These are phyloP conservation scores for Lepiota venenata DNA, from an alignment of 768 basidiomycete species.

Conservation along the genomic window DNA sequence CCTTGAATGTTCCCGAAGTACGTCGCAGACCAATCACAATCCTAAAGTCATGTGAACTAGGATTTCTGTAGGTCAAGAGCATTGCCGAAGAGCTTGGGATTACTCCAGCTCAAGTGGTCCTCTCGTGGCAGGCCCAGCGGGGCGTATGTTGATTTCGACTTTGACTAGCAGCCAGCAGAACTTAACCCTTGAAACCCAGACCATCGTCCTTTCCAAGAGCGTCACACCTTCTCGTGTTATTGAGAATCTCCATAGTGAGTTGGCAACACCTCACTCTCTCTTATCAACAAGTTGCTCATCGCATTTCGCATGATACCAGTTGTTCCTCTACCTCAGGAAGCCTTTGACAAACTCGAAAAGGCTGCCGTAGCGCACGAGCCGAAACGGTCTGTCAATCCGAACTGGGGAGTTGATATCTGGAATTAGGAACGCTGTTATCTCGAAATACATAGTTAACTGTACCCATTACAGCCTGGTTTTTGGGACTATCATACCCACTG, in stretches of 20 bases:
- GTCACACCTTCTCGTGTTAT: slow-evolving; percentile 64
- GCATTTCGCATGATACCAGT: neutral
- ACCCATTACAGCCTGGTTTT: no score
- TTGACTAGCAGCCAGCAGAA: neutral
- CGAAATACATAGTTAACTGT: no score
- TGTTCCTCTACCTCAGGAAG: slow-evolving; percentile 30
- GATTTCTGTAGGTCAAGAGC: slow-evolving; percentile 37
- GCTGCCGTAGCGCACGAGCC: slow-evolving; percentile 55
- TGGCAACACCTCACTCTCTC: neutral
- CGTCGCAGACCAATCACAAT: neutral
- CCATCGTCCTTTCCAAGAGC: slow-evolving; percentile 74
- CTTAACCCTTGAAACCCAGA: slow-evolving; percentile 30
- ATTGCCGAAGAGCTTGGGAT: slow-evolving; percentile 63
- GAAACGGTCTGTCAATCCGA: slow-evolving; percentile 54
- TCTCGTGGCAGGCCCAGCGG: slow-evolving; percentile 76
- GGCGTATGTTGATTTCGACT: slow-evolving; percentile 43
- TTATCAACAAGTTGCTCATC: neutral
- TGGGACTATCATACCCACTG: no score
- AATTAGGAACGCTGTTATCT: neutral
- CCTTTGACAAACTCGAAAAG: slow-evolving; percentile 44
- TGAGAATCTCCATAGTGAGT: slow-evolving; percentile 65
- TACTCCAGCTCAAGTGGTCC: slow-evolving; percentile 71
- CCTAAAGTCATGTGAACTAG: neutral
- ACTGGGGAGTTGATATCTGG: slow-evolving; percentile 67
- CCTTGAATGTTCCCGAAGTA: slow-evolving; percentile 57